Base-by-base conservation (phyloP, 2,329 filamentous ascomycete genomes). In the Camillea tinctor region DNA sequence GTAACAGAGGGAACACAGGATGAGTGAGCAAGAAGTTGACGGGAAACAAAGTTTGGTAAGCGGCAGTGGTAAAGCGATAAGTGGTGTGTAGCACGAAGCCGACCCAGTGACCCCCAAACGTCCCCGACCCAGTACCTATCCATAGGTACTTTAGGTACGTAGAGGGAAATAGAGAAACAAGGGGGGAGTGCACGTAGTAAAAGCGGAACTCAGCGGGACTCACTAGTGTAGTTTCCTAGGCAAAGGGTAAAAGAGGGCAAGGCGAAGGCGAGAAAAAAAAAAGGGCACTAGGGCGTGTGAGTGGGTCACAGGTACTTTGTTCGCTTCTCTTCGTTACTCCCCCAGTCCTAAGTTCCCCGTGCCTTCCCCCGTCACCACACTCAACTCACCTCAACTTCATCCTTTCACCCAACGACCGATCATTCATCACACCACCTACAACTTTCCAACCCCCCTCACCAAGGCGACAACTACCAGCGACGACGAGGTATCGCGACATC, bases 351-450 rank as follows among this genome's bases (percentile, higher is more conserved):
- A 44, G 36, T 44, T 44, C 36, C 36, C 36, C 36, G 36, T 44
- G 36, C 36, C 36, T 66, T 49, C 61, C 60, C 62, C 60, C 58
- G 60, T 66, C 60, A 60, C 60, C 57, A 62, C 60, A 62, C 60
- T 63, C 52, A 56, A 57, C 60, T 62, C 61, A 62, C 60, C 59
- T 64, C 60, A 62, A 52, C 59, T 59, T 23, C 50, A 36, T 63
- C 51, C 59, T 61, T 61, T 63, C 61, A 61, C 58, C 62, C 62
- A 60, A 62, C 60, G 21, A 59, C 55, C 60, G 44, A 54, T 48
- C 36, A 54, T 40, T 36, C 56, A 21, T 59, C 40, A 44, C 36
- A 44, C 36, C 36, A 50, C 49, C 49, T n/a, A 21, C 49, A 50
- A 50, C 49, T 23, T 13, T 19, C 17, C 21, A 17, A 4, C 49